These are phyloP conservation scores for Leucocoprinus birnbaumii DNA, from an alignment of 768 basidiomycete species.

Conservation along the genomic window DNA sequence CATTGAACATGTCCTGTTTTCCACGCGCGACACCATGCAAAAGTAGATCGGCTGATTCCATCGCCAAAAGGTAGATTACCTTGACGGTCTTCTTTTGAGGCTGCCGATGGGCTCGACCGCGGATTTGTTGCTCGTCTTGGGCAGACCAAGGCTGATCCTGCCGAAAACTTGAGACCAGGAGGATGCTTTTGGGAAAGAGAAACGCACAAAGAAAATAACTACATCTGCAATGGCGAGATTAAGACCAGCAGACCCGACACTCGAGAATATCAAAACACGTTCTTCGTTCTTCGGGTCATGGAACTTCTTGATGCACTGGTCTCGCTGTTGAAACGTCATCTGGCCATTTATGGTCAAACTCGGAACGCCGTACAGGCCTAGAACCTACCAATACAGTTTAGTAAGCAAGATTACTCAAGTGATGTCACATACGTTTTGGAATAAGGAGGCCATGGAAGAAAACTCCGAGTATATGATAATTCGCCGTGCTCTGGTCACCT, in stretches of 20 bases:
- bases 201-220: constrained; percentile 22
- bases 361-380: background rate
- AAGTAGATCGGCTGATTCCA: constrained; percentile 22
- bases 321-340: constrained; percentile 8
- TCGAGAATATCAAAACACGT: constrained; percentile 20
- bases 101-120: constrained; percentile 23
- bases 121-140: constrained; percentile 24
- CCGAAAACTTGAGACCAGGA: no score
- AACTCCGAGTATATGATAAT: constrained; percentile 18
- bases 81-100: constrained; percentile 21
- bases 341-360: constrained; percentile 17
- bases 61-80: constrained; percentile 20
- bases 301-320: constrained; percentile 15
- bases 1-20: constrained; percentile 24
- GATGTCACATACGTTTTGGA: constrained; percentile 12
- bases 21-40: constrained; percentile 18
- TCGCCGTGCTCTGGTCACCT: background rate
- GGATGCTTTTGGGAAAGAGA: no score
- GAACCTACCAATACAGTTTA: background rate
- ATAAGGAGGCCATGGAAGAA: constrained; percentile 13
- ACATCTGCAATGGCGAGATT: constrained; percentile 19
- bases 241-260: constrained; percentile 20
- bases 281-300: background rate
- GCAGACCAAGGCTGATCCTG: constrained; percentile 29
- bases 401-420: no score